Evolutionary conservation across 2,329 filamentous ascomycete species (phyloP).

Genomic region (Drechslerella dactyloides): DNA sequence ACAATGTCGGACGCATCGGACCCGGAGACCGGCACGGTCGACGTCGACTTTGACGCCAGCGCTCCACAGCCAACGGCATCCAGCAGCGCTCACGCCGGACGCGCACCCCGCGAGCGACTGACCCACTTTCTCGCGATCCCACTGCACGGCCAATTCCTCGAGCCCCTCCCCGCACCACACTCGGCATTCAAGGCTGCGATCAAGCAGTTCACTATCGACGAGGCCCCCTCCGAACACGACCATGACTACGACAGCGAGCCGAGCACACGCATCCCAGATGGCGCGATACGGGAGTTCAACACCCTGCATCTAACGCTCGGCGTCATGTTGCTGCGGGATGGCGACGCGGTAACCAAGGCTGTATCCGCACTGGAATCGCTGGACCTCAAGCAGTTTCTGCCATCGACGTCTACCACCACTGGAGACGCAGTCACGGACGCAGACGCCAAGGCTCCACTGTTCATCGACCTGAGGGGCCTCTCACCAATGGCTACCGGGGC

Average conservation of each 20-base stretch:
- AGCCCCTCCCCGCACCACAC: constrained; percentile 66
- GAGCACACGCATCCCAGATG: constrained; percentile 64
- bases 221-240: constrained; percentile 58
- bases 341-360: constrained; percentile 10
- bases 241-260: constrained; percentile 57
- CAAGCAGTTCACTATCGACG: constrained; percentile 67
- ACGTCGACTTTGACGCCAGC: not conserved
- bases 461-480: constrained; percentile 30
- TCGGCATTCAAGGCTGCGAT: constrained; percentile 60
- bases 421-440: not conserved
- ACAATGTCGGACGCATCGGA: constrained; percentile 2
- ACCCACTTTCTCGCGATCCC: constrained; percentile 82
- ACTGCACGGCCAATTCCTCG: constrained; percentile 64
- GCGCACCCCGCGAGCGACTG: constrained; percentile 59
- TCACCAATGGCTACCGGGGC: constrained; percentile 10
- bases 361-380: constrained; percentile 17
- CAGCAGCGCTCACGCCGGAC: not conserved
- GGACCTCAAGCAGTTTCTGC: constrained; percentile 30
- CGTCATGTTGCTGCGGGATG: constrained; percentile 66
- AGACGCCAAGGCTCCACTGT: not conserved
- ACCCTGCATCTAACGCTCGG: constrained; percentile 87
- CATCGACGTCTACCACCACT: not conserved
- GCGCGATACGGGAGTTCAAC: constrained; percentile 76
- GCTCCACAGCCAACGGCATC: not conserved
- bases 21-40: not conserved